Percentiles rank a stretch among this genome's conserved stretches.
Conservation (phyloP, 139 green algal species). For the Picochlorum costavermella region DNA sequence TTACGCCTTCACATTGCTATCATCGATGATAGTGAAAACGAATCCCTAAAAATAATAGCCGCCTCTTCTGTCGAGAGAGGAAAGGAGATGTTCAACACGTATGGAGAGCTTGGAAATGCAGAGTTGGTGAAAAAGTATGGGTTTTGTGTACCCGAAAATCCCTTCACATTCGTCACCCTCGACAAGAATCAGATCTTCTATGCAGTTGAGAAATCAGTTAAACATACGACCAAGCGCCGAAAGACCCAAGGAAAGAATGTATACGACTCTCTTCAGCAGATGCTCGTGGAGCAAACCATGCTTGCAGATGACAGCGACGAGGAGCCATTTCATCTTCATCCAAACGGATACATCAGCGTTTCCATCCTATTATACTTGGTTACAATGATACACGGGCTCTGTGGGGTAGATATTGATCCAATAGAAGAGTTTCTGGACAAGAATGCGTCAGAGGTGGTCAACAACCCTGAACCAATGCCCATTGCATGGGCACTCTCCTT, state of each 20-base stretch:
- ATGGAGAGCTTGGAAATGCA: conserved; percentile 46
- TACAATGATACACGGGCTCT: not conserved
- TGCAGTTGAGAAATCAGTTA: not conserved
- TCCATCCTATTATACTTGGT: not conserved
- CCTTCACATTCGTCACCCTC: conserved; percentile 25
- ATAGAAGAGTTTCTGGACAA: not conserved
- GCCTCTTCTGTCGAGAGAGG: conserved; percentile 33
- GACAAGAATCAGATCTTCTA: not conserved
- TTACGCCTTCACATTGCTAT: conserved; percentile 67
- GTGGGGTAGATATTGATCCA: not conserved
- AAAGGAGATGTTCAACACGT: conserved; percentile 57
- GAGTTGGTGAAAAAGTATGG: conserved; percentile 59
- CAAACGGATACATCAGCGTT: conserved; percentile 24
- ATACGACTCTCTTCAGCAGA: not conserved
- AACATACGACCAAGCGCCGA: not conserved
- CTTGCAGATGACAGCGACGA: conserved; percentile 23
- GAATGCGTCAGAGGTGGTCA: no score
- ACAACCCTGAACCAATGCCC: no score
- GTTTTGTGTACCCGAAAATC: conserved; percentile 47
- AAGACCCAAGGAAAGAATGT: not conserved
- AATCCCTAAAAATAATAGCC: conserved; percentile 54
- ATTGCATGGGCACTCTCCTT: no score
- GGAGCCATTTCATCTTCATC: conserved; percentile 41
- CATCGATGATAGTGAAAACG: conserved; percentile 14
- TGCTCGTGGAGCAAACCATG: conserved; percentile 16